A percentile compares a stretch with the other conserved stretches of the same genome.
Evolutionary conservation across 2,329 filamentous ascomycete genomes (phyloP).

Genomic region (Thielaviopsis cerberus): DNA sequence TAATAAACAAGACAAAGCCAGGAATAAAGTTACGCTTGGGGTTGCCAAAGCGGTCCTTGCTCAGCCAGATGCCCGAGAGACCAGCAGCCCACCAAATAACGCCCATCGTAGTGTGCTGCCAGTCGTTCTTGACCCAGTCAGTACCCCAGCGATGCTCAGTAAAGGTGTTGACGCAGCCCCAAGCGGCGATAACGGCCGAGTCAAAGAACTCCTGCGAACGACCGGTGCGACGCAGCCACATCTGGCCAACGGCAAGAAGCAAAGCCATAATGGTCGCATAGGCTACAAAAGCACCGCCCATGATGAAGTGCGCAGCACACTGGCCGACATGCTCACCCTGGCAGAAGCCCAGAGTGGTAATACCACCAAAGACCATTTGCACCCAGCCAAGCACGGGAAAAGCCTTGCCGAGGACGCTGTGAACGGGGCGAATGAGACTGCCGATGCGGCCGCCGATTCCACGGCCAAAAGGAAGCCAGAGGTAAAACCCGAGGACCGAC

Average conservation of each 20-base stretch:
- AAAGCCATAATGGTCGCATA: constrained; percentile 82
- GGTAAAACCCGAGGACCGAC: constrained; percentile 63
- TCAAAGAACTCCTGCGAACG: constrained; percentile 96
- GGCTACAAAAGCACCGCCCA: constrained; percentile 89
- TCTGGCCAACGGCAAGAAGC: constrained; percentile 69
- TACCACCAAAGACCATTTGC: constrained; percentile 91
- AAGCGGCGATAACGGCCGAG: constrained; percentile 71
- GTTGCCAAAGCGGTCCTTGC: constrained; percentile 59
- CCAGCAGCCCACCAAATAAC: constrained; percentile 96
- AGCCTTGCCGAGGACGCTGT: constrained; percentile 68
- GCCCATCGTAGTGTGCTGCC: constrained; percentile 99
- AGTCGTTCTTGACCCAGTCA: constrained; percentile 78
- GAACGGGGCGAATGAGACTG: constrained; percentile 48
- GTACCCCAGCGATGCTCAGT: constrained; percentile 90
- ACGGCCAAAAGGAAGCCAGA: constrained; percentile 66
- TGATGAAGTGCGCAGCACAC: constrained; percentile 92
- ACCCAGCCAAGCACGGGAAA: constrained; percentile 78
- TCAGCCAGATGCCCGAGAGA: constrained; percentile 80
- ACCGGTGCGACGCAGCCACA: constrained; percentile 65
- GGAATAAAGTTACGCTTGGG: constrained; percentile 89
- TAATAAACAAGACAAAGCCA: constrained; percentile 75
- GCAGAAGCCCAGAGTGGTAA: constrained; percentile 82
- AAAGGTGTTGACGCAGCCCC: constrained; percentile 96
- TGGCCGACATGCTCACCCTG: constrained; percentile 80
- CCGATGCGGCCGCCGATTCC: constrained; percentile 67